Base-by-base conservation (phyloP, 257 asterid species). In the Buddleja alternifolia region DNA sequence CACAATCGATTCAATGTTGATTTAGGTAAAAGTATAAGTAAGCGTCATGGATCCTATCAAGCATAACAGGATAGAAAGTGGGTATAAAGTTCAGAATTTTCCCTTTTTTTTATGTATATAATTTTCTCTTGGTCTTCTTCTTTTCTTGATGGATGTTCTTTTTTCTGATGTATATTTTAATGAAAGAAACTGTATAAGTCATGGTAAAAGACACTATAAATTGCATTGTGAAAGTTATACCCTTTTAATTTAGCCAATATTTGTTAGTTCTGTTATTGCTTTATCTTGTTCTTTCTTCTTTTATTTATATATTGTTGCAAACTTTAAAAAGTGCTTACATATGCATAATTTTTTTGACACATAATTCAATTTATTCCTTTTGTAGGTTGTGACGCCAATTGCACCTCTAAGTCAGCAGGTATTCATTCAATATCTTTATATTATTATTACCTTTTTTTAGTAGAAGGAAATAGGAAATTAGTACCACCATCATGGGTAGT, bases 371-470 rank as follows among this genome's bases (percentile, higher is more conserved):
- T 29, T 61, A 32, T 86, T 41, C 56, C 45, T 74, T 75, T 74
- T 86, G 83, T 83, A 93, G 99, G 99, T 93, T 80, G 99, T 93
- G 78, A 93, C 99, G 60, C 99, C 99, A 52, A 83, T 93, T 60
- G 99, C 99, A 15, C 99, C 99, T 70, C 77, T 93, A 72, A 93
- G 99, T 80, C 97, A 93, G 76, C 99, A 93, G 99, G 99, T 93
- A 93, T 58, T 72, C 45, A 39, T 54, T 48, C 17, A 72, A 7
- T 34, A 15, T 56, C 23, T 37, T 74, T 34, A 20, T 59, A 17
- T 57, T 50, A 8, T 64, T 44, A 2, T 42, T 34, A 7, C 29
- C 25, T 6, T 32, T 71, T 46, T 5, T 48, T 41, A n/a, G 29
- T 60, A 44, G 0, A 59, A 48, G 19, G 42, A 39, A 21, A n/a